Evolutionary conservation across 139 green algal genomes (phyloP).

Genomic region (Chlorella sorokiniana): DNA sequence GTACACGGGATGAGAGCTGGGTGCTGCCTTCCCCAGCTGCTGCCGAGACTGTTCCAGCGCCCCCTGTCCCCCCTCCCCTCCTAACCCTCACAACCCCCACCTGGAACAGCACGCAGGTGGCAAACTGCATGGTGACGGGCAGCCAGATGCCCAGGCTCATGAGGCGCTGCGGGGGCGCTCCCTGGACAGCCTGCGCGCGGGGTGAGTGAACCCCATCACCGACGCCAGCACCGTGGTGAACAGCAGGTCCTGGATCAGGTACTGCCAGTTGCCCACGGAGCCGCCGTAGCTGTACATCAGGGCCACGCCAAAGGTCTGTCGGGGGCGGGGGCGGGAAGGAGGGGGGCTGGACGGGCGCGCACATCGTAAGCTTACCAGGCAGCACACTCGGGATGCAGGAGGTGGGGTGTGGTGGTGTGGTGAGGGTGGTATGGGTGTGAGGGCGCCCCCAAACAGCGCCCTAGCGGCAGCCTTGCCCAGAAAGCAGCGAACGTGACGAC

Average conservation of each 20-base stretch:
- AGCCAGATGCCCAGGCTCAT: slow-evolving; percentile 61
- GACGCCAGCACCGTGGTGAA: slow-evolving; percentile 72
- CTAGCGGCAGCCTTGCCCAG: not conserved
- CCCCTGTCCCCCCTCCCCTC: not conserved
- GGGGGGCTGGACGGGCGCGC: not conserved
- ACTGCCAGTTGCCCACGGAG: slow-evolving; percentile 73
- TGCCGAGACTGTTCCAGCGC: not conserved
- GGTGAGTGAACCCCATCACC: slow-evolving; percentile 71
- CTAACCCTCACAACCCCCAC: slow-evolving; percentile 4
- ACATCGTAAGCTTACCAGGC: not conserved
- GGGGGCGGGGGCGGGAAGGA: not conserved
- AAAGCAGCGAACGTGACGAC: not conserved
- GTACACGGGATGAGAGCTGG: not conserved
- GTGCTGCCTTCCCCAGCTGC: too few relatives aligned
- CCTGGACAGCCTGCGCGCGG: slow-evolving; percentile 39
- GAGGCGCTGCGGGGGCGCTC: slow-evolving; percentile 56
- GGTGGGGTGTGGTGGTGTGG: too few relatives aligned
- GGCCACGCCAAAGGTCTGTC: slow-evolving; percentile 64
- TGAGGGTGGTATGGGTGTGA: too few relatives aligned
- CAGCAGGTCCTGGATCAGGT: slow-evolving; percentile 70
- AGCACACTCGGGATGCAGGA: too few relatives aligned
- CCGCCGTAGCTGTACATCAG: slow-evolving; percentile 71
- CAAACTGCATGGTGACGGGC: slow-evolving; percentile 57
- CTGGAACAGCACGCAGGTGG: slow-evolving; percentile 61
- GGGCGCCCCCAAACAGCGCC: too few relatives aligned